Evolutionary conservation across 139 green algal genomes (phyloP), one percentile per base, ranked within the genome.

Genomic region (Diplosphaera chodatii): DNA sequence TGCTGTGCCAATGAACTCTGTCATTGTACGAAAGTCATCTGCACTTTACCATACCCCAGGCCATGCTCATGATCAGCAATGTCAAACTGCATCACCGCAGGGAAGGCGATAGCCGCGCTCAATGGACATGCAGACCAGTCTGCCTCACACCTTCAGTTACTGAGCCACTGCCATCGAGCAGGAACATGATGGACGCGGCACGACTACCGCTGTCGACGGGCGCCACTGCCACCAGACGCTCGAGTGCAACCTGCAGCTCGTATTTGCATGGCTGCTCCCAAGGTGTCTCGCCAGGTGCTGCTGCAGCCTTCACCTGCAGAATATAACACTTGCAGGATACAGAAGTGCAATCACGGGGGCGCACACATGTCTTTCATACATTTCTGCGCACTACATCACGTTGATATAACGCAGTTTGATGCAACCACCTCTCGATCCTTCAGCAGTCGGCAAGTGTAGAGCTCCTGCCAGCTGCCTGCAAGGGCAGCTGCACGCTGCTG

Each of bases 91-190:
- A n/a, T n/a, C n/a, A n/a, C n/a, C n/a, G n/a, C n/a, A n/a, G n/a
- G n/a, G n/a, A n/a, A n/a, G n/a, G n/a, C n/a, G n/a, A n/a, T n/a
- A n/a, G n/a, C n/a, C n/a, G n/a, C n/a, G n/a, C n/a, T n/a, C n/a
- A n/a, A n/a, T n/a, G n/a, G n/a, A n/a, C n/a, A n/a, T n/a, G n/a
- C n/a, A n/a, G n/a, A n/a, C n/a, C 37, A 48, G 37, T 10, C 10
- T 10, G 6, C 37, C 37, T 20, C 48, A 34, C 15, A 66, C 41
- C 68, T 66, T 37, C 27, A 20, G 63, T 64, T 18, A 75, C 63
- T 13, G 70, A 75, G 33, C 70, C 70, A 27, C 70, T 75, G 34
- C 63, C 70, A 32, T 75, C 70, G n/a, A 75, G 63, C 41, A 75
- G 70, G 34, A 75, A 70, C 27, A 63, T 32, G 4, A 59, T 25